A percentile compares a stretch with the other conserved stretches of the same genome.
phyloP scores from a whole-genome alignment of 352 stramenopile species.

The Elongisporangium anandrum region DNA sequence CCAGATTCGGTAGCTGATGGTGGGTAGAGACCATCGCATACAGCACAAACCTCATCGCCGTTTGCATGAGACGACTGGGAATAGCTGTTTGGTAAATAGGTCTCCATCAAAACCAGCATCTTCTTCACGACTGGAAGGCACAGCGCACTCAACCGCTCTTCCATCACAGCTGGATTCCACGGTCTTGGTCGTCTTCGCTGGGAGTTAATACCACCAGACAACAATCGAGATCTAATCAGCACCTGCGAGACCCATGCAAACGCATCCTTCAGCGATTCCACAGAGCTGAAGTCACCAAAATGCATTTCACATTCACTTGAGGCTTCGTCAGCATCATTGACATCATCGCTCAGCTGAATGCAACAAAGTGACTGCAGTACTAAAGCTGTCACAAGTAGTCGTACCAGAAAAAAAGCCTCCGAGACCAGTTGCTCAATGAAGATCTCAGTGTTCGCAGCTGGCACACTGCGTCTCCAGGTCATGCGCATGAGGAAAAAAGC shows the following conservation, averaged over 20 bases:
- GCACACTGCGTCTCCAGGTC: conserved; percentile 31
- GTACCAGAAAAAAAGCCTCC: conserved; percentile 51
- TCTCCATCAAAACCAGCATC: conserved; percentile 57
- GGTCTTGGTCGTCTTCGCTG: conserved; percentile 1
- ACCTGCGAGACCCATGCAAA: conserved; percentile 47
- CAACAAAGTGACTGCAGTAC: conserved; percentile 51
- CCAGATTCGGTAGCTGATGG: conserved; percentile 5
- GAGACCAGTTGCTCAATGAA: conserved; percentile 36
- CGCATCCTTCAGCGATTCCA: conserved; percentile 58
- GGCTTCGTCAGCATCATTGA: conserved; percentile 2
- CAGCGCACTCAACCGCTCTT: conserved; percentile 34
- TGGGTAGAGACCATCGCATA: conserved; percentile 62
- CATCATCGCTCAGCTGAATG: conserved; percentile 15
- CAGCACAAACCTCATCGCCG: conserved; percentile 28
- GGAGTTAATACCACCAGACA: conserved; percentile 1
- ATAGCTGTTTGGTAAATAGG: conserved; percentile 28
- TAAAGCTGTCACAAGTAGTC: conserved; percentile 52
- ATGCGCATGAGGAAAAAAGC: conserved; percentile 51
- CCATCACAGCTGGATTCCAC: conserved; percentile 25
- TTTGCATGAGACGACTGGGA: conserved; percentile 10
- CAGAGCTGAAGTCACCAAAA: conserved; percentile 38
- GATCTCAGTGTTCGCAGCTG: conserved; percentile 20
- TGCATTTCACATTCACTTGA: conserved; percentile 5
- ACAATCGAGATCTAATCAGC: conserved; percentile 36
- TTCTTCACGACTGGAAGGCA: conserved; percentile 56